Base-by-base conservation (phyloP, 169 alveolate genomes). In the Plasmodium blacklocki region DNA sequence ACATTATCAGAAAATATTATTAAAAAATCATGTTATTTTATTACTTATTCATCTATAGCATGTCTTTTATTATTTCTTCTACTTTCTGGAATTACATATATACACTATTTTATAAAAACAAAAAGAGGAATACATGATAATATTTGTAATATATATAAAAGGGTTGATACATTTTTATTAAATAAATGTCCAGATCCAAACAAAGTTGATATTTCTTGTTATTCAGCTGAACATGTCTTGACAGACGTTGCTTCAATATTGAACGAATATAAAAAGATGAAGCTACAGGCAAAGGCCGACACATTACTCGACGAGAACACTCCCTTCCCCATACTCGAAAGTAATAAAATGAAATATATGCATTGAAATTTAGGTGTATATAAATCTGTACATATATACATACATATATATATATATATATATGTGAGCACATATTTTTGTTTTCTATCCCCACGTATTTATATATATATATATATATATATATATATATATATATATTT, bases 71-170 rank as follows among this genome's bases (percentile, higher is more conserved):
- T 74, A 63, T 39, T 60, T 45, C 72, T 73, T 8, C 19, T 75
- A 47, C 6, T 26, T 49, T 11, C 62, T 3, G 88, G 88, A 9
- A 12, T 43, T 47, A 63, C 56, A 64, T 47, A 3, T 18, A 15
- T 75, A 1, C 12, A 23, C 49, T 12, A 11, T n/a, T 75, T 75
- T 75, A 2, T 23, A 14, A 64, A 63, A 11, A 62, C 76, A 6
- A 63, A 54, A 39, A 75, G 50, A 19, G 88, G 88, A 29, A 75
- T 75, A 47, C 59, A 75, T 19, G 18, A 14, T 19, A 75, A 58
- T 39, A 67, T 75, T 5, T 75, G 88, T 54, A 49, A 21, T 5
- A 63, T 54, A n/a, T 75, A 74, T 47, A 75, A 8, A 6, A 19
- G 58, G 5, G 11, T 75, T 63, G 88, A 75, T 18, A 15, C 19